Percentiles rank a stretch among this genome's conserved stretches.
These are phyloP conservation scores for Puccinia sorghi DNA, from an alignment of 1,284 basidiomycete species.

Conservation along the genomic window DNA sequence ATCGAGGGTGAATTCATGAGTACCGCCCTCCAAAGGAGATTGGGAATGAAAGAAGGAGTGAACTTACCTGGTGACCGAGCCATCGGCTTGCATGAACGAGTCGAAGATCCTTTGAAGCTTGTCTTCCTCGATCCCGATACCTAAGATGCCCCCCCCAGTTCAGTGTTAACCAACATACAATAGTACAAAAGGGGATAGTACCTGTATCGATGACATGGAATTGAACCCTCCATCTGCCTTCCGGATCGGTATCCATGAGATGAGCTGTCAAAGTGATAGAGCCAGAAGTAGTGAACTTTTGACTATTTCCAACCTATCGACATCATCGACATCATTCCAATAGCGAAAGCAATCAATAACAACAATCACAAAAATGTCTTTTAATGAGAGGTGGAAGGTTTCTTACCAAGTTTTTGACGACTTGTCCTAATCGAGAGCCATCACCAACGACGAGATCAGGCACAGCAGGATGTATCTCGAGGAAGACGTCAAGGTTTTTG, in stretches of 20 bases:
- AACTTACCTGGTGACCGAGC: conserved; percentile 46
- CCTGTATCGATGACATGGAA: conserved; percentile 50
- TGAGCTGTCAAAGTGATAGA: conserved; percentile 37
- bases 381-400: neutral
- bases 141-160: conserved; percentile 2
- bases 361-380: neutral
- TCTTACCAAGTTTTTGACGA: conserved; percentile 46
- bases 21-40: too few relatives aligned
- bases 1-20: neutral
- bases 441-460: conserved; percentile 49
- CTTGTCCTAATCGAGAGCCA: conserved; percentile 45
- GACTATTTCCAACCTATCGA: conserved; percentile 47
- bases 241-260: conserved; percentile 12
- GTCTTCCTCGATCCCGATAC: conserved; percentile 48
- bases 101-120: conserved; percentile 48
- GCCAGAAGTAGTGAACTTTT: conserved; percentile 46
- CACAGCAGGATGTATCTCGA: conserved; percentile 48
- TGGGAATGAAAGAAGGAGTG: too few relatives aligned
- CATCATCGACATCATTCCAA: neutral
- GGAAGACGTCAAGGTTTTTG: conserved; percentile 45
- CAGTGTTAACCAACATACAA: too few relatives aligned
- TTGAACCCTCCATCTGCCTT: conserved; percentile 36
- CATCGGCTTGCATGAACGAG: conserved; percentile 50
- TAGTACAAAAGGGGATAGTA: too few relatives aligned
- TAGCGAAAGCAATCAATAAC: conserved; percentile 10